These are phyloP conservation scores for Phaffomyces thermotolerans DNA, from an alignment of 805 yeast genomes.

Conservation along the genomic window DNA sequence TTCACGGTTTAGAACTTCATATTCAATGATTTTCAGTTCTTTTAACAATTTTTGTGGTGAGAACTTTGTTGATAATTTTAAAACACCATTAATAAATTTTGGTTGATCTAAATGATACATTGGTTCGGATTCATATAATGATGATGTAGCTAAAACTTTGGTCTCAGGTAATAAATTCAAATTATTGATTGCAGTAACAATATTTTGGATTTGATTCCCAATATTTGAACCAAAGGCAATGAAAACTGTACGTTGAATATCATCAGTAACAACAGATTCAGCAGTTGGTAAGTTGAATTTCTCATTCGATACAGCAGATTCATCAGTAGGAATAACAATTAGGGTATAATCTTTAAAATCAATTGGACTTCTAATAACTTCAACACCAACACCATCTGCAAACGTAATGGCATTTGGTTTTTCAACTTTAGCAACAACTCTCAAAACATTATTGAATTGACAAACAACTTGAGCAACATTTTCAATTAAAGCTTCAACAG, in stretches of 20 bases:
- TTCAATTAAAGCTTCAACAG: slow-evolving; percentile 87
- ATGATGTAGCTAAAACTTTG: slow-evolving; percentile 54
- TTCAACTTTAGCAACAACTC: slow-evolving; percentile 54
- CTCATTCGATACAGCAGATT: not conserved
- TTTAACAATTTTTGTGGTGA: slow-evolving; percentile 58
- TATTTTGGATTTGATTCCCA: slow-evolving; percentile 64
- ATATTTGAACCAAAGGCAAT: slow-evolving; percentile 87
- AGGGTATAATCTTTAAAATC: slow-evolving; percentile 29
- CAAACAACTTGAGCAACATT: slow-evolving; percentile 56
- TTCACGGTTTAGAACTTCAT: slow-evolving; percentile 57
- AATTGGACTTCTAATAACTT: slow-evolving; percentile 42
- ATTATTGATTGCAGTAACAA: slow-evolving; percentile 45
- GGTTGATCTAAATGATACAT: slow-evolving; percentile 83
- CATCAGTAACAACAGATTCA: not conserved
- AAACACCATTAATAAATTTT: slow-evolving; percentile 77
- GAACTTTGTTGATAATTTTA: slow-evolving; percentile 54
- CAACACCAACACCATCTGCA: slow-evolving; percentile 88
- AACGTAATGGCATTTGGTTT: slow-evolving; percentile 86
- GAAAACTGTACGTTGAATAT: slow-evolving; percentile 44
- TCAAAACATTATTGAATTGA: slow-evolving; percentile 29
- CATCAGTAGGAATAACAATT: slow-evolving; percentile 9
- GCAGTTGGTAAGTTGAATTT: slow-evolving; percentile 14
- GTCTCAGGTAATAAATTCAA: slow-evolving; percentile 31
- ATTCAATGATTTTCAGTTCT: slow-evolving; percentile 70
- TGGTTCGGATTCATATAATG: slow-evolving; percentile 83